These are phyloP conservation scores for Paragyromitra xinjiangensis DNA, from an alignment of 495 filamentous ascomycete species.

Conservation along the genomic window DNA sequence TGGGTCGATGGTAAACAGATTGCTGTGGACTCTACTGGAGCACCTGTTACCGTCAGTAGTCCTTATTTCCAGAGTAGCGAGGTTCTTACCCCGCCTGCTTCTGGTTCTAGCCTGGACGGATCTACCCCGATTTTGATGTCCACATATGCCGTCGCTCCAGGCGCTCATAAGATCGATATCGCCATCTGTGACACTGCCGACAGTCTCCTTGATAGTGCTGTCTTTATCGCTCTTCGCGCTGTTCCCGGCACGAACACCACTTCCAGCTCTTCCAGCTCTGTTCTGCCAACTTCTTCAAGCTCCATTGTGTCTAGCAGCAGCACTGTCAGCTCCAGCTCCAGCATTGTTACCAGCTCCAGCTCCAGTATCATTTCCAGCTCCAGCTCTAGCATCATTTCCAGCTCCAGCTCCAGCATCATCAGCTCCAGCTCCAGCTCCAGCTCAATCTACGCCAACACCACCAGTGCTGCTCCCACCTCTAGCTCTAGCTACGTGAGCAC, in stretches of 20 bases:
- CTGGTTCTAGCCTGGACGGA: conserved; percentile 43
- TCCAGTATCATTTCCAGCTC: neutral
- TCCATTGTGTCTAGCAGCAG: neutral
- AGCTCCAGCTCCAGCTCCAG: neutral
- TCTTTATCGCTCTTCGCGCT: conserved; percentile 47
- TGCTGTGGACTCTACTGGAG: conserved; percentile 34
- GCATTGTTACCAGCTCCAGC: neutral
- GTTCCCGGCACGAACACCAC: conserved; percentile 10
- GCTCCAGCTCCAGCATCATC: neutral
- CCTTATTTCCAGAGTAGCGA: conserved; percentile 38
- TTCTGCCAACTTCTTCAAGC: neutral
- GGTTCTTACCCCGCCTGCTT: conserved; percentile 49
- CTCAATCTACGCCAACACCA: neutral
- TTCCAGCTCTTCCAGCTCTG: conserved; percentile 13
- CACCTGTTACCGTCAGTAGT: conserved; percentile 40
- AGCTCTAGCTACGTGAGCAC: neutral
- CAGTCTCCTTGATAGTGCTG: conserved; percentile 44
- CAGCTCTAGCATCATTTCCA: conserved; percentile 2
- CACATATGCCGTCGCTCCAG: conserved; percentile 10
- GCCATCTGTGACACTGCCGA: conserved; percentile 53
- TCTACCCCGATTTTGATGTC: conserved; percentile 48
- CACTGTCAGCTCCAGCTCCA: conserved; percentile 16
- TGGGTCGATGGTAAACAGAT: conserved; percentile 52
- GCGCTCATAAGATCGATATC: conserved; percentile 50
- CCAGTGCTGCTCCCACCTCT: neutral